Evolutionary conservation across 2,329 filamentous ascomycete species (phyloP), one percentile per base, ranked within the genome.

Genomic region (Aspergillus japonicus): DNA sequence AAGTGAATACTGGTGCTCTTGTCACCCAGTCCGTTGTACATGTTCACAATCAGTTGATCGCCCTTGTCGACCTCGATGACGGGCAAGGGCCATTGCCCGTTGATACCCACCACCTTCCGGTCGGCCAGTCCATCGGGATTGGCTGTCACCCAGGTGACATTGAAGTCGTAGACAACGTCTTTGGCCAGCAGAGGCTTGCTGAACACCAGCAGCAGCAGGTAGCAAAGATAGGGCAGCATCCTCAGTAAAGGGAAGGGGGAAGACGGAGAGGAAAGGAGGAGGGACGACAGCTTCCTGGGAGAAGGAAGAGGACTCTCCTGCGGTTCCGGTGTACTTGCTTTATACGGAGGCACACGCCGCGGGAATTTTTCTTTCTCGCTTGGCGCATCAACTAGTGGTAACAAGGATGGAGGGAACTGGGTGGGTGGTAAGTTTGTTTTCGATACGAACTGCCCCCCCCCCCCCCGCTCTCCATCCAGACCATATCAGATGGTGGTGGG

Each of bases 61-160:
- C 89, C 89, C 64, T 90, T 86, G 64, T 90, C 91, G 62, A 87
- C 85, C 64, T 90, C 85, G 50, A 95, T 85, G 49, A 89, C 74
- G 5, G 90, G 90, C 0, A 90, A 83, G 0, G 91, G 91, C 74
- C 90, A 92, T 69, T 89, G 80, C 39, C 87, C 86, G 69, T 94
- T 92, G 75, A 92, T 89, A 42, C 88, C 84, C 55, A 92, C 83
- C 79, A 89, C 72, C 21, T 80, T 76, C n/a, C 83, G 77, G 26
- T 76, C 77, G 23, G 69, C 64, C 59, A 80, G 69, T n/a, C 80
- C 82, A 71, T 85, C 83, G 10, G 84, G 84, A 63, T 84, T 84
- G 16, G 81, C 81, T 50, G 71, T 78, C 4, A 83, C 78, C 83
- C 84, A 86, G 14, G 75, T 80, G 63, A 85, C 74, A 63, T 85